These are phyloP conservation scores for Saccharomycopsis javanensis DNA, from an alignment of 805 yeast genomes.

Conservation along the genomic window DNA sequence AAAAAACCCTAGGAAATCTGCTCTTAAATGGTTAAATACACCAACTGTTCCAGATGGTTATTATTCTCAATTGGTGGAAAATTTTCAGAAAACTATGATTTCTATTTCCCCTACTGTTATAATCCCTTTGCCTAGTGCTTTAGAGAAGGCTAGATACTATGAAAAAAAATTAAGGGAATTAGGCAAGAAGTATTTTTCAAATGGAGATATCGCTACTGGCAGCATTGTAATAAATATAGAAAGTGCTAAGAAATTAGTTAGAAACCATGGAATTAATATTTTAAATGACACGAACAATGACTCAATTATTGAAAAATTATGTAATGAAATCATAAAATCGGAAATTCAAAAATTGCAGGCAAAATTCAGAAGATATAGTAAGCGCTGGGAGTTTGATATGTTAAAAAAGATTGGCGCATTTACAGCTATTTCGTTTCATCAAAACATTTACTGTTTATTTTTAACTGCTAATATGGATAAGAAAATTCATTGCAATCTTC, in stretches of 20 bases:
- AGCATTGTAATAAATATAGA: not conserved
- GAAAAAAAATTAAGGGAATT: conserved; percentile 2
- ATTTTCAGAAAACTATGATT: conserved; percentile 42
- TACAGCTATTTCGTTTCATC: conserved; percentile 65
- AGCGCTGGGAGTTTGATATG: conserved; percentile 55
- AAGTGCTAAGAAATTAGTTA: conserved; percentile 1
- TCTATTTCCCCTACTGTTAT: conserved; percentile 82
- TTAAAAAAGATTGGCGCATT: conserved; percentile 32
- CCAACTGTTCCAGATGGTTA: conserved; percentile 21
- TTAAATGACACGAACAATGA: conserved; percentile 3
- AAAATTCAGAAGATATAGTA: conserved; percentile 27
- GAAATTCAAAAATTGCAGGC: conserved; percentile 24
- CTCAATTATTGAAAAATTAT: not conserved
- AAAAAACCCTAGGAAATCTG: conserved; percentile 13
- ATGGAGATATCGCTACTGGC: not conserved
- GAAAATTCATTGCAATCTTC: conserved; percentile 90
- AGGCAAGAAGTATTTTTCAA: not conserved
- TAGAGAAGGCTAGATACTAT: conserved; percentile 43
- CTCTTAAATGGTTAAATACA: not conserved
- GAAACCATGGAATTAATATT: not conserved
- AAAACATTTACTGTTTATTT: conserved; percentile 65
- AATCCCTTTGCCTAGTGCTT: conserved; percentile 58
- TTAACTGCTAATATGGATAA: conserved; percentile 76
- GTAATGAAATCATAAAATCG: conserved; percentile 3
- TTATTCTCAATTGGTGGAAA: conserved; percentile 30